Conservation (phyloP, 2,329 filamentous ascomycete species). For the Hymenoscyphus repandus region DNA sequence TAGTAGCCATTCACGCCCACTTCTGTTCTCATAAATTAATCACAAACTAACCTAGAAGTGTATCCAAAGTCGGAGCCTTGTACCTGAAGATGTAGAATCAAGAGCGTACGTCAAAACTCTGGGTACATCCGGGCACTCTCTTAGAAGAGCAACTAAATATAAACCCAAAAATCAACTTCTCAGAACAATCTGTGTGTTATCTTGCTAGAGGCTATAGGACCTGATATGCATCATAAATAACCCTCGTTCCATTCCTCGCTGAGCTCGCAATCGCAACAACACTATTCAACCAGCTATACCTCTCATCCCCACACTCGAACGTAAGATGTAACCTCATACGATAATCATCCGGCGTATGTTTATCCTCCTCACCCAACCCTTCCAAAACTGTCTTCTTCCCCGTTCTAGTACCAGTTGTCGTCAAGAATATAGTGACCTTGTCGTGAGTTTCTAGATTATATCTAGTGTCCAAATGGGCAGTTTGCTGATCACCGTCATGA, state of each 20-base stretch:
- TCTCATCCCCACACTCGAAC: constrained; percentile 26
- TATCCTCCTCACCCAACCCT: constrained; percentile 22
- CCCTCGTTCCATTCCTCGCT: constrained; percentile 8
- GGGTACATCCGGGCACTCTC: too few relatives aligned
- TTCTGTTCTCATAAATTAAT: too few relatives aligned
- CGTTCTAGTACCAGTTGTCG: constrained; percentile 27
- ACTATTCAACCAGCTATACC: constrained; percentile 28
- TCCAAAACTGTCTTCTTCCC: constrained; percentile 21
- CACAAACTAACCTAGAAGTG: too few relatives aligned
- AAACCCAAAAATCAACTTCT: too few relatives aligned
- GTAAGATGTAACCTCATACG: constrained; percentile 28
- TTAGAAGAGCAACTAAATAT: too few relatives aligned
- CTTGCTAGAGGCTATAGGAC: constrained; percentile 4
- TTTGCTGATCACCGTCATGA: constrained; percentile 23
- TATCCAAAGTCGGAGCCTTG: too few relatives aligned
- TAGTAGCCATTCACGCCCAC: too few relatives aligned
- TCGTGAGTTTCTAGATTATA: constrained; percentile 21
- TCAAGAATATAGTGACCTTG: constrained; percentile 24
- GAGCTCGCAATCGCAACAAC: constrained; percentile 11
- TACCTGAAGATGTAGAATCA: too few relatives aligned
- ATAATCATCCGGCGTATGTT: constrained; percentile 24
- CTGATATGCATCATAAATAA: constrained; percentile 17
- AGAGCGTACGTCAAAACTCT: too few relatives aligned
- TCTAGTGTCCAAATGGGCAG: constrained; percentile 25
- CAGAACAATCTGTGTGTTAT: too few relatives aligned